These are phyloP conservation scores for Fusarium temperatum DNA, from an alignment of 2,329 filamentous ascomycete genomes.

Conservation along the genomic window DNA sequence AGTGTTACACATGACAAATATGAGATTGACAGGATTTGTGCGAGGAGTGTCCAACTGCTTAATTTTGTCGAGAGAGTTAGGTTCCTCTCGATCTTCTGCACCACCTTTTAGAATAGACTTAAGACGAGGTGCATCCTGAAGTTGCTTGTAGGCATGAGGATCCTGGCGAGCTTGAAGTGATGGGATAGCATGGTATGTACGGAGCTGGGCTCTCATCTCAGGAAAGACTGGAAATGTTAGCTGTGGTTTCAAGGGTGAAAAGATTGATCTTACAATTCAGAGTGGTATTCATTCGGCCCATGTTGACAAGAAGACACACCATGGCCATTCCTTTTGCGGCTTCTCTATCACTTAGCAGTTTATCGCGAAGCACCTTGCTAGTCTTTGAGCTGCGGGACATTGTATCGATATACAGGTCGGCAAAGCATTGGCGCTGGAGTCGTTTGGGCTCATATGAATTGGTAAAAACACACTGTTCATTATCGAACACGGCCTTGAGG, in stretches of 20 bases:
- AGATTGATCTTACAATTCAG: slow-evolving; percentile 78
- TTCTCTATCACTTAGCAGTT: slow-evolving; percentile 88
- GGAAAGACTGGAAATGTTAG: slow-evolving; percentile 80
- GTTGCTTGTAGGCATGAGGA: slow-evolving; percentile 94
- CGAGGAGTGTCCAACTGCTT: slow-evolving; percentile 71
- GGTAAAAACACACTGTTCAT: slow-evolving; percentile 81
- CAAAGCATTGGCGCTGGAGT: slow-evolving; percentile 78
- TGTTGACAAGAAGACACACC: slow-evolving; percentile 97
- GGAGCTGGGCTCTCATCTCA: slow-evolving; percentile 96
- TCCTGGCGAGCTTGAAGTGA: slow-evolving; percentile 95
- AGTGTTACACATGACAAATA: slow-evolving; percentile 91
- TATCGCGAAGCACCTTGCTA: slow-evolving; percentile 97
- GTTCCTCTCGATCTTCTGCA: slow-evolving; percentile 88
- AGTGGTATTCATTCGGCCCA: slow-evolving; percentile 98
- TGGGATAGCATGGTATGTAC: slow-evolving; percentile 97
- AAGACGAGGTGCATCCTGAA: slow-evolving; percentile 93
- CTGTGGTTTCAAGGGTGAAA: not conserved
- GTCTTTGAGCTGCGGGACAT: slow-evolving; percentile 99
- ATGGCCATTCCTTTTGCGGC: slow-evolving; percentile 99
- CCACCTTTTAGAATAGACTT: slow-evolving; percentile 98
- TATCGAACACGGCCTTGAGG: slow-evolving; percentile 80
- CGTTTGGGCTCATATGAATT: slow-evolving; percentile 79
- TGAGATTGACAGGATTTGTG: slow-evolving; percentile 96
- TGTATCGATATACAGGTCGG: slow-evolving; percentile 96
- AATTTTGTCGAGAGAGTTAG: slow-evolving; percentile 83